Evolutionary conservation across 2,329 filamentous ascomycete species (phyloP).

Genomic region (Scedosporium apiospermum): DNA sequence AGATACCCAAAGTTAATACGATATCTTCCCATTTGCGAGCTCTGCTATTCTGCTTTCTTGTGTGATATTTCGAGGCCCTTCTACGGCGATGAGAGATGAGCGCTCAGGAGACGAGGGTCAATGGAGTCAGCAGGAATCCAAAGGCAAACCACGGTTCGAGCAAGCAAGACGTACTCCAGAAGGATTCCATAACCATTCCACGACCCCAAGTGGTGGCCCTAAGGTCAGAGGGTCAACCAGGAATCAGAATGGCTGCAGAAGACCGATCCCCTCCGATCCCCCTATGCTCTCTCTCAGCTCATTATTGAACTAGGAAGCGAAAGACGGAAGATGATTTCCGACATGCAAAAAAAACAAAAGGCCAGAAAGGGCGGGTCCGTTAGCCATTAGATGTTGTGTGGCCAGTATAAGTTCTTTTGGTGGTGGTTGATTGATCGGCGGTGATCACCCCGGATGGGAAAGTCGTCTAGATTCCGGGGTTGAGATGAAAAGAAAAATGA

Average conservation of each 20-base stretch:
- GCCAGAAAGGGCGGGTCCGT: too few species aligned
- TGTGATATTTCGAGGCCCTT: background rate
- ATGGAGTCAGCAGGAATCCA: too few species aligned
- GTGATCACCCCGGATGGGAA: background rate
- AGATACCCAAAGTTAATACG: slow-evolving; percentile 3
- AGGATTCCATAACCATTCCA: background rate
- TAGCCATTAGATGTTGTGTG: too few species aligned
- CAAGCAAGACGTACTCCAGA: too few species aligned
- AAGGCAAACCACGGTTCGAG: too few species aligned
- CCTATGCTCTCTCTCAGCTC: background rate
- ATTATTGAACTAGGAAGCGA: background rate
- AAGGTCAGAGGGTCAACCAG: background rate
- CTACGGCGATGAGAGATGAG: too few species aligned
- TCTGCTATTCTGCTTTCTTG: background rate
- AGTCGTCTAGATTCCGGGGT: background rate
- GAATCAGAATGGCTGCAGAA: background rate
- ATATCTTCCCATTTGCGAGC: background rate
- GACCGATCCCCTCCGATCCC: background rate
- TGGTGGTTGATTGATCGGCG: background rate
- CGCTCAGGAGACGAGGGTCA: too few species aligned
- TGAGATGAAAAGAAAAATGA: background rate
- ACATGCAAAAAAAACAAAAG: background rate
- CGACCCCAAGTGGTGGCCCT: background rate
- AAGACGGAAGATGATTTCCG: background rate
- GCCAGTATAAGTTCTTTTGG: background rate